phyloP scores from a whole-genome alignment of 176 grass and related monocot species.

The Rhynchospora breviuscula region DNA sequence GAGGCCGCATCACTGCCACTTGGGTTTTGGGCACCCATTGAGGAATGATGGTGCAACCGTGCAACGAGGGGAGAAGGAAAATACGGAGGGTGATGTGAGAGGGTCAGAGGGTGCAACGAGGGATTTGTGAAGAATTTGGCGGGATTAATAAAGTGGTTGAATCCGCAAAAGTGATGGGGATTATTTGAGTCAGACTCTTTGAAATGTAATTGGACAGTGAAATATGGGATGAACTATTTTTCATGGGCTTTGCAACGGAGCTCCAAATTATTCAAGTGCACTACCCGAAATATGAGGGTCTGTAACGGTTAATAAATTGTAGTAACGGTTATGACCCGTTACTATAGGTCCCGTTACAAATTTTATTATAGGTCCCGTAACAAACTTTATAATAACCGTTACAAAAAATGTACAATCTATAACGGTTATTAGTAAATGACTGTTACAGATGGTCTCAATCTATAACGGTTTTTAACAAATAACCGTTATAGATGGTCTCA shows the following conservation, averaged over 20 bases:
- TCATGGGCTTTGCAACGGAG: neutral
- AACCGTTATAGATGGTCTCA: too few relatives aligned
- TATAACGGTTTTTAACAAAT: too few relatives aligned
- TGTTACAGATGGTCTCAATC: too few relatives aligned
- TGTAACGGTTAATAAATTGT: too few relatives aligned
- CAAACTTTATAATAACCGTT: too few relatives aligned
- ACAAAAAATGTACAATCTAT: too few relatives aligned
- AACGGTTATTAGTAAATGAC: too few relatives aligned
- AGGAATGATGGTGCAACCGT: neutral
- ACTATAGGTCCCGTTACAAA: too few relatives aligned
- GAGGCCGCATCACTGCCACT: neutral
- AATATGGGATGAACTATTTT: neutral
- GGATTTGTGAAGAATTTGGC: neutral
- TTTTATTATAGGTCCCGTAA: too few relatives aligned
- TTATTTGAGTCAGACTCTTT: neutral
- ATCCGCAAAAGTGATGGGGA: constrained; percentile 2
- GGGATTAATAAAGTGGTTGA: neutral
- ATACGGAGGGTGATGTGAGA: neutral
- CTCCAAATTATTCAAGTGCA: neutral
- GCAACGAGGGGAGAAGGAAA: neutral
- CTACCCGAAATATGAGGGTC: too few relatives aligned
- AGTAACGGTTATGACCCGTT: too few relatives aligned
- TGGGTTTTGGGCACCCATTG: neutral
- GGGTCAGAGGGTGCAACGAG: neutral
- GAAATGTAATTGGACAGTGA: neutral